phyloP scores from a whole-genome alignment of 495 filamentous ascomycete species.

The Trichoderma parareesei region DNA sequence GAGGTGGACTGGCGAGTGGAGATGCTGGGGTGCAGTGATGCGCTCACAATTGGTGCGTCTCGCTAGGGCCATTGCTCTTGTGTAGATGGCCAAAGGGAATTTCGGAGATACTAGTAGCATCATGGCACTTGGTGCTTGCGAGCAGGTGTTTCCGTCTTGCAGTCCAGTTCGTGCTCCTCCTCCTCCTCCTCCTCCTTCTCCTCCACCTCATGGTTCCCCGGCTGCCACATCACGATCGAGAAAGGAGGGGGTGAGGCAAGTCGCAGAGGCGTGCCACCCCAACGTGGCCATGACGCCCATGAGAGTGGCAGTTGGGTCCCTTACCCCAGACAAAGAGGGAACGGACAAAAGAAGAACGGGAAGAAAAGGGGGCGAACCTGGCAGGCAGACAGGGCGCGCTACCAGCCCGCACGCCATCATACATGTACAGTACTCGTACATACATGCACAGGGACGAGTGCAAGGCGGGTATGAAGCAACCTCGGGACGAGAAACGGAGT shows the following conservation, averaged over 20 bases:
- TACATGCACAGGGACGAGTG: too few relatives aligned
- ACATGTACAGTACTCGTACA: too few relatives aligned
- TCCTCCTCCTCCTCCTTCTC: background rate
- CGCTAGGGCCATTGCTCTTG: background rate
- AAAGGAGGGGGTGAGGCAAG: background rate
- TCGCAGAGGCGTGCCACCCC: background rate
- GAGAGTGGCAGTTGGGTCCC: background rate
- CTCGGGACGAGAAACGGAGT: background rate
- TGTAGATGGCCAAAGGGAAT: background rate
- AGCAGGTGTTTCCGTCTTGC: background rate
- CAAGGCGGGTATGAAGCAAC: background rate
- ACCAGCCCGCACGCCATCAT: background rate
- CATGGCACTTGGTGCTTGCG: background rate
- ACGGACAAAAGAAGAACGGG: too few relatives aligned
- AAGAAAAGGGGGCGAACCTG: background rate
- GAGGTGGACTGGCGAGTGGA: conserved; percentile 7
- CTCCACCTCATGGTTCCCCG: background rate
- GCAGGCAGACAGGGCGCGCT: background rate
- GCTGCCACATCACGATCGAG: conserved; percentile 6
- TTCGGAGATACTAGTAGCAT: conserved; percentile 10
- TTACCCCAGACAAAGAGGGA: too few relatives aligned
- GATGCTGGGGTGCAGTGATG: conserved; percentile 8
- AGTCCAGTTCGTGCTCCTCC: background rate
- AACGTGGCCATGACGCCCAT: background rate
- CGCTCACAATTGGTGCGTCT: background rate